Base-by-base conservation (phyloP, 2,329 filamentous ascomycete genomes). In the Monilinia polystroma region DNA sequence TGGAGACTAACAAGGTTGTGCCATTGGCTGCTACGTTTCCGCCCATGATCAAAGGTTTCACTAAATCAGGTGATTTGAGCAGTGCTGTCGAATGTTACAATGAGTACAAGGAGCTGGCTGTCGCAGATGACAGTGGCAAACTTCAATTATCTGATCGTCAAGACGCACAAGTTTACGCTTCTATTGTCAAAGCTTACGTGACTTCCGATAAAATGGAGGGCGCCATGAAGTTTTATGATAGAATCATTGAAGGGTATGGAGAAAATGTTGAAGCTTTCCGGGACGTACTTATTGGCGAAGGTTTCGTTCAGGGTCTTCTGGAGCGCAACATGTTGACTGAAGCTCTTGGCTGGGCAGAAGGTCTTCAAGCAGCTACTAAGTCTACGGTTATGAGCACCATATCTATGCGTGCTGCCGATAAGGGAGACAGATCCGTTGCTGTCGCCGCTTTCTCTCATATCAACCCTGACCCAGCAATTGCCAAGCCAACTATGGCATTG, bases 21-120 rank as follows among this genome's bases (percentile, higher is more conserved):
- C 92, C 94, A 0, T 88, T 90, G 67, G 89, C 92, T 7, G 87
- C 90, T 56, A 91, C 94, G 63, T 98, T 97, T 79, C 90, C 93
- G 1, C 85, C 89, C 23, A 97, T 99, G 91, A 97, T 99, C 77
- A 88, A 90, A n/a, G 93, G 93, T 0, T 98, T 97, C 76, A 92
- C 92, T 68, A 85, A 86, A 53, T 85, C 85, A 14, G 91, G 93
- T 60, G 93, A 98, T 76, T 81, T 98, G 55, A 84, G 88, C 73
- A 96, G 91, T 72, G 95, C 93, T 26, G 91, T 98, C 8, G 93
- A 97, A 77, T 93, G 92, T 79, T 99, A 97, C 80, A 94, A 96
- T 71, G 92, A 97, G 79, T 98, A 98, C 83, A 92, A 92, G 75
- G 86, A 87, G 56, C 83, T 97, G 53, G 93, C 94, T n/a, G 87